Base-by-base conservation (phyloP, 768 basidiomycete species). In the Podaxis sp. region DNA sequence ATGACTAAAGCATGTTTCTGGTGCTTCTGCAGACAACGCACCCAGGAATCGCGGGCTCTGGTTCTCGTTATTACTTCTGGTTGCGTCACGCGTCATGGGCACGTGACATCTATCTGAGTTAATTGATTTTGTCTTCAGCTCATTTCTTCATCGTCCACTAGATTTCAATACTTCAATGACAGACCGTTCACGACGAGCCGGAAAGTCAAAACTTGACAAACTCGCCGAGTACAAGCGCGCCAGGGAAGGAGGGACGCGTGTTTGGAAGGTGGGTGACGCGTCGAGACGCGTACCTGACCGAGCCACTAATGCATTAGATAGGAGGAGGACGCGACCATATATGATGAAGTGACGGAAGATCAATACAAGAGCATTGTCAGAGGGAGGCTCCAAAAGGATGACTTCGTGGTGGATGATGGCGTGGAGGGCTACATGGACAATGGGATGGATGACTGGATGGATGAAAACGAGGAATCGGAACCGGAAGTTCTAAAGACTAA, bases 361-460 rank as follows among this genome's bases (percentile, higher is more conserved):
- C 88, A 94, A 67, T 99, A 98, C 74, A 85, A 83, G 66, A 79
- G 82, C 19, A 90, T 99, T 59, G 97, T 99, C 4, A 84, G 83
- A 59, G 87, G 88, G 0, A 82, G 97, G 17, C 80, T 97, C 6
- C 88, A 91, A 63, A 79, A 80, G 66, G 94, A 98, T 66, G 97
- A 99, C 73, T 99, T 99, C 65, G 93, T 98, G 19, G 89, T 91
- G 40, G 97, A 98, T 69, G 97, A 98, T 76, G 94, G 94, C 27
- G 84, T 90, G 0, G 83, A 80, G 13, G 97, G 94, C 4, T 98
- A 99, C 69, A 88, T 90, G 72, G 97, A 99, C 77, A 93, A 97
- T 70, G 97, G 97, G 4, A 89, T 94, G 87, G 97, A 98, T 63
- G 95, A 96, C 69, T 98, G 93, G 89, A 85, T 83, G 36, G 83